Evolutionary conservation across 1,284 basidiomycete genomes (phyloP).

Genomic region (Tetrapyrgos nigripes): DNA sequence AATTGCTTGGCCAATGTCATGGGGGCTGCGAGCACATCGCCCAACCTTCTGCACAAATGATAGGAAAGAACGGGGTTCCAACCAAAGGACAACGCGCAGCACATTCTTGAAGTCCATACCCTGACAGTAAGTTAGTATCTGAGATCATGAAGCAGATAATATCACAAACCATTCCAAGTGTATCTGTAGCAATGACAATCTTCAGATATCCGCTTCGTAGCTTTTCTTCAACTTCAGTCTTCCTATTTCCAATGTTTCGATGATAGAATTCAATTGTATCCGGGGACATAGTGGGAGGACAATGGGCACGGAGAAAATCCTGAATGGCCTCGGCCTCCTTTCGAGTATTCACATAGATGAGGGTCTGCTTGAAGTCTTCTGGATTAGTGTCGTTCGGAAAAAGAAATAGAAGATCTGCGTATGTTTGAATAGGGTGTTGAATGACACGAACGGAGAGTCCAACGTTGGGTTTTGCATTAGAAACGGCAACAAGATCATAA

Average conservation of each 20-base stretch:
- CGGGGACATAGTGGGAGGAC: neutral
- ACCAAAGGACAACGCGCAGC: too few species aligned
- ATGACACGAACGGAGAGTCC: conserved; percentile 21
- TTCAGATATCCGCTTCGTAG: neutral
- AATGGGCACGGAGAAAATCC: conserved; percentile 17
- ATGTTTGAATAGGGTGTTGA: conserved; percentile 17
- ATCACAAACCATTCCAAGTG: conserved; percentile 1
- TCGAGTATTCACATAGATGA: conserved; percentile 21
- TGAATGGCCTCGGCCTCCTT: conserved; percentile 15
- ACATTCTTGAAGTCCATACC: too few species aligned
- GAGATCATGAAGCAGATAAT: neutral
- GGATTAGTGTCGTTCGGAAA: conserved; percentile 8
- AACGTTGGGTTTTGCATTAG: conserved; percentile 24
- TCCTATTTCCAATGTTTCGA: conserved; percentile 5
- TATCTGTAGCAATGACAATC: neutral
- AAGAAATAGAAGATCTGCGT: conserved; percentile 17
- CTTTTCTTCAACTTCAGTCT: neutral
- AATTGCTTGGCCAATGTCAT: too few species aligned
- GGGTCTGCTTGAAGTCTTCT: conserved; percentile 20
- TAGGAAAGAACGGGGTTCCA: too few species aligned
- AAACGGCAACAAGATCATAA: conserved; percentile 13
- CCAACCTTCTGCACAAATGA: too few species aligned
- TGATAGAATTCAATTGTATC: conserved; percentile 23
- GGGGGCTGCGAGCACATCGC: too few species aligned
- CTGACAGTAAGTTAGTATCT: neutral